These are phyloP conservation scores for Thraustotheca clavata DNA, from an alignment of 352 stramenopile species.

Conservation along the genomic window DNA sequence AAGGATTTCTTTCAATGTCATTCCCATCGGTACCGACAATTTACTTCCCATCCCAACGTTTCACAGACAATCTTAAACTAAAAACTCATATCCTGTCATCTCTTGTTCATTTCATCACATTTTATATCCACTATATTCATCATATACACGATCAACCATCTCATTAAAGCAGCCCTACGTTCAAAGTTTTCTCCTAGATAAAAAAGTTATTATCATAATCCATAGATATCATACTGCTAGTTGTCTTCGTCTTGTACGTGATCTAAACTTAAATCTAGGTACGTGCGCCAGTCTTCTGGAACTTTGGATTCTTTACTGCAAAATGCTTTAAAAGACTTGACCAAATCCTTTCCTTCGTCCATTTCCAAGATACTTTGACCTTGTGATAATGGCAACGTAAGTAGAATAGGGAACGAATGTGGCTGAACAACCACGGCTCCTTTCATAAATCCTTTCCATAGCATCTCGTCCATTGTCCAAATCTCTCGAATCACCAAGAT, in stretches of 20 bases:
- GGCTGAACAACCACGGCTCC: constrained; percentile 63
- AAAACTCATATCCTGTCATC: too few species aligned
- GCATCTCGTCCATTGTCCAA: constrained; percentile 57
- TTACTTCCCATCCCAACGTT: too few species aligned
- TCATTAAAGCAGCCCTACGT: too few species aligned
- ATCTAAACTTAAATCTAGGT: constrained; percentile 9
- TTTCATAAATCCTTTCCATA: constrained; percentile 80
- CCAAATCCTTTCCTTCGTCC: constrained; percentile 51
- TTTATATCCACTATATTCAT: too few species aligned
- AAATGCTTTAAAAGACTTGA: constrained; percentile 12
- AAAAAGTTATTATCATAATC: too few species aligned
- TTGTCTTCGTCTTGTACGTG: too few species aligned
- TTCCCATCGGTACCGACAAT: background rate
- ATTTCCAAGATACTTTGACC: constrained; percentile 34
- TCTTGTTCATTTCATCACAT: too few species aligned
- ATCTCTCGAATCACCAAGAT: constrained; percentile 43
- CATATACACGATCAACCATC: too few species aligned
- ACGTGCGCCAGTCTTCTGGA: constrained; percentile 1
- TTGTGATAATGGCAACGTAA: constrained; percentile 42
- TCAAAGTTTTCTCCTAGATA: too few species aligned
- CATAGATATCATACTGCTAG: too few species aligned
- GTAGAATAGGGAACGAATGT: constrained; percentile 56
- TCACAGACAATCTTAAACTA: too few species aligned
- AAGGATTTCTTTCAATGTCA: background rate
- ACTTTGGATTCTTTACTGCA: background rate